These are phyloP conservation scores for Phytophthora chlamydospora DNA, from an alignment of 352 stramenopile genomes.

Conservation along the genomic window DNA sequence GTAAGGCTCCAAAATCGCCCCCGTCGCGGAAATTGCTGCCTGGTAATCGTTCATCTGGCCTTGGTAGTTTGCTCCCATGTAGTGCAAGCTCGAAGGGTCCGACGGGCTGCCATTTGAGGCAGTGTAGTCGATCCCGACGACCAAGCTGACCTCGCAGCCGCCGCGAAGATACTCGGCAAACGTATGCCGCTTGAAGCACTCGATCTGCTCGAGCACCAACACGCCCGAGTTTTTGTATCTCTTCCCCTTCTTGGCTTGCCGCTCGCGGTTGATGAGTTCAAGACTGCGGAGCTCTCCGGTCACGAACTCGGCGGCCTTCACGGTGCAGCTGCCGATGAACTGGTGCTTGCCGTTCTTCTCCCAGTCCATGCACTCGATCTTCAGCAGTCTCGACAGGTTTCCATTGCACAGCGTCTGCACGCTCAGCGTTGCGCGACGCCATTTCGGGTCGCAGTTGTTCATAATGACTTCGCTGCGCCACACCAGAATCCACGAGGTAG, in stretches of 20 bases:
- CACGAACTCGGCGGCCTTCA: slow-evolving; percentile 65
- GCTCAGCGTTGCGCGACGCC: slow-evolving; percentile 57
- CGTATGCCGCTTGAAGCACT: slow-evolving; percentile 70
- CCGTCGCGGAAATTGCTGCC: slow-evolving; percentile 67
- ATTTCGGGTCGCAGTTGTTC: slow-evolving; percentile 73
- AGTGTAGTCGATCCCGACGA: slow-evolving; percentile 87
- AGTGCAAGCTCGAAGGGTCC: slow-evolving; percentile 65
- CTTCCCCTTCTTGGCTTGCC: slow-evolving; percentile 73
- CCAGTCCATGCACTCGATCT: slow-evolving; percentile 84
- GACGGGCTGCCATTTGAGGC: slow-evolving; percentile 60
- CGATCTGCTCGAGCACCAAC: slow-evolving; percentile 56
- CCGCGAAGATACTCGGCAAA: slow-evolving; percentile 77
- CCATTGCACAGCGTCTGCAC: slow-evolving; percentile 79
- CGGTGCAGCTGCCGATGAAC: slow-evolving; percentile 62
- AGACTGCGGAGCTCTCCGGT: slow-evolving; percentile 54
- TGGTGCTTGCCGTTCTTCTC: slow-evolving; percentile 73
- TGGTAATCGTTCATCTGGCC: slow-evolving; percentile 85
- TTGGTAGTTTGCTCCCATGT: slow-evolving; percentile 52
- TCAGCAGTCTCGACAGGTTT: slow-evolving; percentile 55
- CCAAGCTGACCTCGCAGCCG: slow-evolving; percentile 76
- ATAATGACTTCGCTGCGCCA: slow-evolving; percentile 73
- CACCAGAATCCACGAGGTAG: slow-evolving; percentile 64
- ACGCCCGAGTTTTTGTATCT: slow-evolving; percentile 79
- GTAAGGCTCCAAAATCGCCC: slow-evolving; percentile 76
- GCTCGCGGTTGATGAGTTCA: slow-evolving; percentile 71